A percentile compares a stretch with the other conserved stretches of the same genome.
These are phyloP conservation scores for Blastomyces gilchristii DNA, from an alignment of 2,329 filamentous ascomycete genomes.

Conservation along the genomic window DNA sequence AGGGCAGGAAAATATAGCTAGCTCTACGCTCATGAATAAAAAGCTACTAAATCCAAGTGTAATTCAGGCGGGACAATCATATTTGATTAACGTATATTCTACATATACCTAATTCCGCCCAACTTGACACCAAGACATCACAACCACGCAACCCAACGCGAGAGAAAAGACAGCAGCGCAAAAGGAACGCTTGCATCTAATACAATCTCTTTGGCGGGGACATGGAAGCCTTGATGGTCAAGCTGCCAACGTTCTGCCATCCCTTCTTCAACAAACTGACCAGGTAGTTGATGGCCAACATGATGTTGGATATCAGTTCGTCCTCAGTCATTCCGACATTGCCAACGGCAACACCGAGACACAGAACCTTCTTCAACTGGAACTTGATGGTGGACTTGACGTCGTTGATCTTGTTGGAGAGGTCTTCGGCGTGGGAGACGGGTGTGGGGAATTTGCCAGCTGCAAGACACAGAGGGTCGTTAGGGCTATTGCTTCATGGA, in stretches of 20 bases:
- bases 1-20: background rate
- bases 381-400: conserved; percentile 99
- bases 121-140: background rate
- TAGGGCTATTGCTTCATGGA: too few species aligned
- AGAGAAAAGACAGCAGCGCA: background rate
- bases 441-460: conserved; percentile 99
- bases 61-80: background rate
- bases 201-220: conserved; percentile 96
- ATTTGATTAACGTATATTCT: background rate
- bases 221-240: conserved; percentile 99
- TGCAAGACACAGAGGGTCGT: conserved; percentile 31
- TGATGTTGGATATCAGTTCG: conserved; percentile 95
- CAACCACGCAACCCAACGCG: background rate
- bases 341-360: conserved; percentile 98
- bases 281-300: conserved; percentile 99
- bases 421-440: conserved; percentile 92
- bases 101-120: background rate
- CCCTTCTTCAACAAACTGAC: conserved; percentile 99
- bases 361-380: conserved; percentile 99
- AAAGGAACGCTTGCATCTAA: conserved; percentile 46
- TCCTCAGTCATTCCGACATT: conserved; percentile 97
- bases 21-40: background rate
- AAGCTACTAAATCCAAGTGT: background rate
- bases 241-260: conserved; percentile 99
- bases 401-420: conserved; percentile 90